Evolutionary conservation across 202 grass and related monocot genomes (phyloP), one percentile per base, ranked within the genome.

Genomic region (Schoenoplectus tabernaemontani): DNA sequence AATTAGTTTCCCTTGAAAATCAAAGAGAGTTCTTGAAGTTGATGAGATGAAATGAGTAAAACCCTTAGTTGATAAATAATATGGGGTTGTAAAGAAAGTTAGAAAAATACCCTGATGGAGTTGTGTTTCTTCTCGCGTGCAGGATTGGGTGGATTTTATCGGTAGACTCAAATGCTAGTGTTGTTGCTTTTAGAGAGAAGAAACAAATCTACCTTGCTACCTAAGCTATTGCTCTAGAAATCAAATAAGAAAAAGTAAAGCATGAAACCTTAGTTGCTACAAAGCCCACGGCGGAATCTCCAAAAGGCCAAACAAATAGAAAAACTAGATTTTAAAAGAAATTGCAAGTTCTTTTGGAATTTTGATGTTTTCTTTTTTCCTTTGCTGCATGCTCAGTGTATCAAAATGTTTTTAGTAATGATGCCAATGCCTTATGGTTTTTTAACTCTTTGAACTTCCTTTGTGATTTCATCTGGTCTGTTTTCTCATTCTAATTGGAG

Each of bases 81-180:
- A 63, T 8, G 2, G 33, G 59, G 20, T 63, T 80, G 57, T 46
- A 62, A 79, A 79, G 32, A 60, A 41, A 79, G 15, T n/a, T 34
- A 74, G 24, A 53, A 47, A 79, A 63, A 80, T 63, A 64, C 57
- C 77, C 77, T 80, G 59, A 80, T 64, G 22, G 56, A 79, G 77
- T 79, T 79, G 24, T 80, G 43, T 80, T 80, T 80, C 38, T 80
- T 78, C 39, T 80, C 57, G 77, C 77, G 8, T 80, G 77, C 77
- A 80, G 77, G 77, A 78, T 63, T 80, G 57, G 58, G 77, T 59
- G 57, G 57, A 62, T 63, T 80, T 80, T 80, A 80, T 80, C 59
- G 17, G 43, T 80, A 80, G 77, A 59, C 39, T 80, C 59, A 80
- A 60, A 80, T 80, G 77, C 77, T 63, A 80, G 44, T 80, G 41